Conservation (phyloP, 345 rosid species). For the Dipteronia dyeriana region DNA sequence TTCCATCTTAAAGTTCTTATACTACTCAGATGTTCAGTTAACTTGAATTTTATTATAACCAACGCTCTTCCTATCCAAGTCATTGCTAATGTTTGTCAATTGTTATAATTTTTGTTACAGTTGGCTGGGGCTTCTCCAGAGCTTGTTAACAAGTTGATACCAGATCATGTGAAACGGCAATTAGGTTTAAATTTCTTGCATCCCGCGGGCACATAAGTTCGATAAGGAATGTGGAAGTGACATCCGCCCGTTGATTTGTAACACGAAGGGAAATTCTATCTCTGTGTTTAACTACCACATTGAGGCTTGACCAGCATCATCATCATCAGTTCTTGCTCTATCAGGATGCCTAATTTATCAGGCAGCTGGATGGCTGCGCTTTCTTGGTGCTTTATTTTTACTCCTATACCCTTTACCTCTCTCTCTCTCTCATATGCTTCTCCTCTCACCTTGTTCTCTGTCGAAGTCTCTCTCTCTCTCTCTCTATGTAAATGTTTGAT, state of each 20-base stretch:
- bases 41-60: neutral
- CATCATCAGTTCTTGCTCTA: slow-evolving; percentile 34
- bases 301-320: slow-evolving; percentile 39
- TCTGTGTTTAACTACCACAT: slow-evolving; percentile 31
- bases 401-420: slow-evolving; percentile 2
- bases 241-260: slow-evolving; percentile 28
- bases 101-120: slow-evolving; percentile 33
- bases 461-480: slow-evolving; percentile 30
- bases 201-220: slow-evolving; percentile 60
- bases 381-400: slow-evolving; percentile 21
- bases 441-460: neutral
- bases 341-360: slow-evolving; percentile 25
- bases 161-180: slow-evolving; percentile 79
- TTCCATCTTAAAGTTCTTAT: neutral
- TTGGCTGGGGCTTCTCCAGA: slow-evolving; percentile 72
- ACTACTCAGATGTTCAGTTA: neutral
- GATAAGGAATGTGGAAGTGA: slow-evolving; percentile 16
- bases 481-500: slow-evolving; percentile 54
- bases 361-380: slow-evolving; percentile 34
- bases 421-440: slow-evolving; percentile 17
- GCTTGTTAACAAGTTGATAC: slow-evolving; percentile 80
- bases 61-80: neutral
- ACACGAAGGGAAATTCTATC: slow-evolving; percentile 30
- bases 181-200: slow-evolving; percentile 74
- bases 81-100: neutral